Percentiles rank a stretch among this genome's conserved stretches.
phyloP scores from a whole-genome alignment of 139 green algal genomes.

The Asterochloris sp. region DNA sequence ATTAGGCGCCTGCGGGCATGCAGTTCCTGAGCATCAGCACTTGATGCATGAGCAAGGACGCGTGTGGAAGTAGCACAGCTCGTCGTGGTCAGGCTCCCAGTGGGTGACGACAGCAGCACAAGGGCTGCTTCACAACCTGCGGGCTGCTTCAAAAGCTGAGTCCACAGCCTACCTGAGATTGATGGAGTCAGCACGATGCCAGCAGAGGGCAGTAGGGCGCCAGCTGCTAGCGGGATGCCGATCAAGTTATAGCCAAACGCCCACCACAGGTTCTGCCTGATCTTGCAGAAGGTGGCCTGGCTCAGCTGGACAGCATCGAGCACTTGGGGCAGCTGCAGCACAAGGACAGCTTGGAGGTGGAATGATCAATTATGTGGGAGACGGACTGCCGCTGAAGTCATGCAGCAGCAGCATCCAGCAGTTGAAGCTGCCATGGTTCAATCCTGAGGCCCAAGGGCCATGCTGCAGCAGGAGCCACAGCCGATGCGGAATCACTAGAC shows the following conservation, averaged over 20 bases:
- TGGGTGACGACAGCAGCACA: neutral
- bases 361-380: neutral
- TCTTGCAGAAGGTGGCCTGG: conserved; percentile 75
- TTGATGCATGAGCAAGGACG: neutral
- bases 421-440: no score
- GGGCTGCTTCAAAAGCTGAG: neutral
- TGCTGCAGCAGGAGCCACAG: no score
- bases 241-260: conserved; percentile 88
- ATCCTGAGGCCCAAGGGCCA: no score
- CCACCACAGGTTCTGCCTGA: conserved; percentile 87
- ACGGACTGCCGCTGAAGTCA: no score
- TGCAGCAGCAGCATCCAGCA: no score
- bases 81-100: neutral
- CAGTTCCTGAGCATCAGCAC: no score
- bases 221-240: conserved; percentile 65
- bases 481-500: no score
- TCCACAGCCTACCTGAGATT: conserved; percentile 40
- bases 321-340: conserved; percentile 48
- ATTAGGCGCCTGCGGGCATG: neutral
- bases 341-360: neutral
- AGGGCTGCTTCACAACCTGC: neutral
- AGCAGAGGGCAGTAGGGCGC: conserved; percentile 45
- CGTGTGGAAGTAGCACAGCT: neutral
- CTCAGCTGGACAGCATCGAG: conserved; percentile 73
- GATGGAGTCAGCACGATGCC: conserved; percentile 55